These are phyloP conservation scores for Hyparrhenia diplandra DNA, from an alignment of 176 grass and related monocot species.

Conservation along the genomic window DNA sequence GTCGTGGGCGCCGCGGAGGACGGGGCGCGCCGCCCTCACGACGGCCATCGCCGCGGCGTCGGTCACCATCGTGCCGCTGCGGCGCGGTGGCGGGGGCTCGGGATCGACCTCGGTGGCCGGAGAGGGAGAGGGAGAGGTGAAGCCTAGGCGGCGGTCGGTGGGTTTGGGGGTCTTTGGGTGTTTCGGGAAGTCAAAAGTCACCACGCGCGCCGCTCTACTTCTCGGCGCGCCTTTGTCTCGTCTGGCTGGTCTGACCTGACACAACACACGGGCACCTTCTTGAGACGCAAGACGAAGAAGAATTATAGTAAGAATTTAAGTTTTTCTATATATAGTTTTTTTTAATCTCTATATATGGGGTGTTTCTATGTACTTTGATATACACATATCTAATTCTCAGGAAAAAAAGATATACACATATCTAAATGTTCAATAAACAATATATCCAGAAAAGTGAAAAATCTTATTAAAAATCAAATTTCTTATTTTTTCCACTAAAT, in stretches of 20 bases:
- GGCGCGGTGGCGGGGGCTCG: background rate
- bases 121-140: background rate
- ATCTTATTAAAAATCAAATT: too few relatives aligned
- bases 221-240: background rate
- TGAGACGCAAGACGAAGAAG: too few relatives aligned
- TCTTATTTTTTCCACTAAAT: too few relatives aligned
- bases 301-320: too few relatives aligned
- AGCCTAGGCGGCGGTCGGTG: background rate
- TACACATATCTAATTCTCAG: too few relatives aligned
- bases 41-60: slow-evolving; percentile 59
- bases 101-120: background rate
- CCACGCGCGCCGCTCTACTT: background rate
- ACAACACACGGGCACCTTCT: too few relatives aligned
- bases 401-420: too few relatives aligned
- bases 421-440: too few relatives aligned
- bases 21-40: slow-evolving; percentile 56
- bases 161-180: background rate
- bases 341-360: too few relatives aligned
- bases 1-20: slow-evolving; percentile 56
- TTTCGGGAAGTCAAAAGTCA: background rate
- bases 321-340: too few relatives aligned
- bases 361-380: too few relatives aligned
- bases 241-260: background rate
- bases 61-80: slow-evolving; percentile 43
- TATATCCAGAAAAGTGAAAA: too few relatives aligned